Evolutionary conservation across 768 basidiomycete genomes (phyloP).

Genomic region (Podaxis sp.): DNA sequence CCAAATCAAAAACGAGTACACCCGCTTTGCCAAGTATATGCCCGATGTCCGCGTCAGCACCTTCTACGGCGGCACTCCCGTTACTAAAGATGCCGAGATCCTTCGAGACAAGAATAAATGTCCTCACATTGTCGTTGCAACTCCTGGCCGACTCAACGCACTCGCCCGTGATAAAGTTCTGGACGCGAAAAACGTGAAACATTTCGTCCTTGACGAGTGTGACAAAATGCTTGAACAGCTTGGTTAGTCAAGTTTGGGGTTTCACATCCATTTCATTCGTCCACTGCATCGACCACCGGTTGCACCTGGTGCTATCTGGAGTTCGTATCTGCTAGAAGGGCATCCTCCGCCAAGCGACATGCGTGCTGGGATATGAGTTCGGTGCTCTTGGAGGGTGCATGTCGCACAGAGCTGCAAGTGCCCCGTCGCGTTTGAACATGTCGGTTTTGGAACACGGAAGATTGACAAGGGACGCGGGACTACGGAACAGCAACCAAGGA

Average conservation of each 20-base stretch:
- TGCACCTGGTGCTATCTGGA: conserved; percentile 30
- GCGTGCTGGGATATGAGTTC: not conserved
- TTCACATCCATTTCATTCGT: conserved; percentile 51
- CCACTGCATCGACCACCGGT: conserved; percentile 42
- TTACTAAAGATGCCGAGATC: conserved; percentile 89
- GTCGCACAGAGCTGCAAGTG: not conserved
- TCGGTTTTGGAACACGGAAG: not conserved
- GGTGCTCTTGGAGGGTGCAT: conserved; percentile 3
- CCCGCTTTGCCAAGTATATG: conserved; percentile 99
- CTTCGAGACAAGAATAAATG: conserved; percentile 96
- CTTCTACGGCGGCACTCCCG: conserved; percentile 96
- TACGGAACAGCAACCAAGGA: not conserved
- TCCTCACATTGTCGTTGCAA: conserved; percentile 98
- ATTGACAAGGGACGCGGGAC: conserved; percentile 3
- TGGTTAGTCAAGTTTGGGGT: conserved; percentile 87
- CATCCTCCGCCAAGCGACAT: conserved; percentile 16
- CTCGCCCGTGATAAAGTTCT: conserved; percentile 93
- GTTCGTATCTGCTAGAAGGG: conserved; percentile 6
- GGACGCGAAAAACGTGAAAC: conserved; percentile 95
- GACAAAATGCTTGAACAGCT: conserved; percentile 99
- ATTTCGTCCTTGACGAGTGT: conserved; percentile 99
- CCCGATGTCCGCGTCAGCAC: conserved; percentile 96
- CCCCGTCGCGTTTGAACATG: not conserved
- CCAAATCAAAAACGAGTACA: conserved; percentile 99
- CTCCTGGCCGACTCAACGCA: conserved; percentile 95